Evolutionary conservation across 768 basidiomycete genomes (phyloP), one percentile per base, ranked within the genome.

Genomic region (Lentinula sp.): DNA sequence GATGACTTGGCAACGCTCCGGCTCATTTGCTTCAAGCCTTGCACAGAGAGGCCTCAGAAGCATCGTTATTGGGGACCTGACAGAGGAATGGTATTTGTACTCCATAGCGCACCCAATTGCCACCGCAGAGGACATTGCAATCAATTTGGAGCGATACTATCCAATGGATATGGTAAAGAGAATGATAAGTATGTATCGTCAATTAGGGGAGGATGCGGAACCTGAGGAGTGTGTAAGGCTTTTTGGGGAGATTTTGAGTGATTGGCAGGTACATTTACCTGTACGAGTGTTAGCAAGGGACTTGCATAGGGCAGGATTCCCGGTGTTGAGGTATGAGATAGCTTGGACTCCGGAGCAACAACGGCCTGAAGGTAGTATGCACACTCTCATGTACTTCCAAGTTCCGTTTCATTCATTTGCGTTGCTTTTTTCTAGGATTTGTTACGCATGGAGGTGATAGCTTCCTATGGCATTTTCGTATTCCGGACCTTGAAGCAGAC

Each of bases 31-130:
- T 0, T 71, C 70, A 9, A 79, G 75, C 1, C 76, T 91, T 11
- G 70, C 68, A 49, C 80, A 75, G 18, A 84, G 82, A 18, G 88
- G 89, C 2, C 76, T 90, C 49, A 78, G 74, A 43, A 83, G 80
- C 66, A 74, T 91, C 61, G 74, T 85, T 54, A 72, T 87, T n/a
- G 89, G 90, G 8, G 86, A 89, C 59, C 76, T 89, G 54, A 77
- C 75, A 15, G 87, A 91, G 65, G 89, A 91, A 69, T 91, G 89
- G 88, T 88, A 84, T 69, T 78, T 90, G 55, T 91, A 90, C 65
- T 81, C 87, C 13, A 84, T 90, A 64, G 83, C 87, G 4, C 83
- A 89, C 68, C 81, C 84, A 0, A 79, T 89, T 52, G 56, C 68
- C 10, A 70, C 75, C 8, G 71, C 76, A 21, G 64, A 64, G 23